These are phyloP conservation scores for Mortierella polycephala DNA, from an alignment of 371 early-diverging fungal species.

Conservation along the genomic window DNA sequence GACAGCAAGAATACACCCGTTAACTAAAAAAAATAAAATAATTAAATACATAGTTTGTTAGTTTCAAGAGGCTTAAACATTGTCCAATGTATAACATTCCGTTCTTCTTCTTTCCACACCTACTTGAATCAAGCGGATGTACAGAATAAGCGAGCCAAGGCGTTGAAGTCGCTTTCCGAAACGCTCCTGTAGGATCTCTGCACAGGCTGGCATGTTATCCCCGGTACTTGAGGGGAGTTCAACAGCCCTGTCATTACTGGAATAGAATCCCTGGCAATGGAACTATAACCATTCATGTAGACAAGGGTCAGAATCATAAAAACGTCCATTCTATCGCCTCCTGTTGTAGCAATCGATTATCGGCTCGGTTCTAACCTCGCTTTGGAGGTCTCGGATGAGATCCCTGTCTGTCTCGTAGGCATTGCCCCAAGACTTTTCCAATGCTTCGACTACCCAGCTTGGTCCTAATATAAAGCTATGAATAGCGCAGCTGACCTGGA, in stretches of 20 bases:
- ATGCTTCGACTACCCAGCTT: constrained; percentile 40
- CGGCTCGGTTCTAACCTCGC: constrained; percentile 18
- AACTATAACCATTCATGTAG: constrained; percentile 10
- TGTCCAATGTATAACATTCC: not conserved
- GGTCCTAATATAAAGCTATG: constrained; percentile 32
- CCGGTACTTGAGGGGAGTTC: not conserved
- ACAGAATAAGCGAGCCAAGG: constrained; percentile 28
- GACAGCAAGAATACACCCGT: constrained; percentile 36
- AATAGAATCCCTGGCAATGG: constrained; percentile 33
- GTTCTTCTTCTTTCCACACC: not conserved
- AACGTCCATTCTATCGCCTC: not conserved
- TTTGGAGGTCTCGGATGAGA: constrained; percentile 37
- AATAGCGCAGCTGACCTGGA: constrained; percentile 27
- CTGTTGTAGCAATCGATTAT: not conserved
- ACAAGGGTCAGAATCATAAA: not conserved
- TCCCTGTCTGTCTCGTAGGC: constrained; percentile 35
- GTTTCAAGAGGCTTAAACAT: not conserved
- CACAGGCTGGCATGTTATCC: constrained; percentile 11
- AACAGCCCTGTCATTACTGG: constrained; percentile 24
- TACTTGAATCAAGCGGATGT: constrained; percentile 44
- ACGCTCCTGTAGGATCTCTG: constrained; percentile 19
- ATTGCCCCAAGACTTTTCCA: constrained; percentile 44
- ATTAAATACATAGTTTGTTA: not conserved
- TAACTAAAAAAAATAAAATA: constrained; percentile 9
- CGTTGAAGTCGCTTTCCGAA: constrained; percentile 37